Percentiles rank a stretch among this genome's conserved stretches.
phyloP scores from a whole-genome alignment of 768 basidiomycete genomes.

The Nidula microcarpa region DNA sequence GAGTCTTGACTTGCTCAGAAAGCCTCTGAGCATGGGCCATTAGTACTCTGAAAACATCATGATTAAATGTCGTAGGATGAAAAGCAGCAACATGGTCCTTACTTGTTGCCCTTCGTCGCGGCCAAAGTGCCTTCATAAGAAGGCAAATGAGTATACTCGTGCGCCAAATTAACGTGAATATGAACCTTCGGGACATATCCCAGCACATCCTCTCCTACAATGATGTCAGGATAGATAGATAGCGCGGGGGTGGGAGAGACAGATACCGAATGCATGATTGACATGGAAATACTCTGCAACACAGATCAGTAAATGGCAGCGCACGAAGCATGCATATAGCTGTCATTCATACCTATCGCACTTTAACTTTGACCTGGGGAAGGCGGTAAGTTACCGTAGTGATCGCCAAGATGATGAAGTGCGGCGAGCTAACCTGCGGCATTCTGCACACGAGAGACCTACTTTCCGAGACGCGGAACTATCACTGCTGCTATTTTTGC shows the following conservation, averaged over 20 bases:
- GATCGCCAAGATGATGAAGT: constrained; percentile 1
- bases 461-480: constrained; percentile 25
- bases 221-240: neutral
- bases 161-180: neutral
- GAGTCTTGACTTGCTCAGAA: constrained; percentile 40
- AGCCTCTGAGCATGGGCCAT: constrained; percentile 47
- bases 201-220: constrained; percentile 44
- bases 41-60: constrained; percentile 33
- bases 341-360: constrained; percentile 37
- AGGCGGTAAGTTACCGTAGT: neutral
- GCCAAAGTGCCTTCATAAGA: constrained; percentile 35
- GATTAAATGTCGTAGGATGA: neutral
- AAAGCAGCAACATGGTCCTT: constrained; percentile 3
- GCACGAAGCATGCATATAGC: neutral
- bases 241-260: neutral
- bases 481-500: constrained; percentile 10
- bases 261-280: constrained; percentile 45
- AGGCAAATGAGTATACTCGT: neutral
- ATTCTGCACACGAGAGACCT: constrained; percentile 50
- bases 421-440: constrained; percentile 32
- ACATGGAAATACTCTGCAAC: constrained; percentile 46
- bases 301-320: neutral
- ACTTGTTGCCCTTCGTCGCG: constrained; percentile 59
- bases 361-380: constrained; percentile 46
- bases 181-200: constrained; percentile 49